Evolutionary conservation across 1,284 basidiomycete genomes (phyloP), one percentile per base, ranked within the genome.

Genomic region (Termitomyces sp.): DNA sequence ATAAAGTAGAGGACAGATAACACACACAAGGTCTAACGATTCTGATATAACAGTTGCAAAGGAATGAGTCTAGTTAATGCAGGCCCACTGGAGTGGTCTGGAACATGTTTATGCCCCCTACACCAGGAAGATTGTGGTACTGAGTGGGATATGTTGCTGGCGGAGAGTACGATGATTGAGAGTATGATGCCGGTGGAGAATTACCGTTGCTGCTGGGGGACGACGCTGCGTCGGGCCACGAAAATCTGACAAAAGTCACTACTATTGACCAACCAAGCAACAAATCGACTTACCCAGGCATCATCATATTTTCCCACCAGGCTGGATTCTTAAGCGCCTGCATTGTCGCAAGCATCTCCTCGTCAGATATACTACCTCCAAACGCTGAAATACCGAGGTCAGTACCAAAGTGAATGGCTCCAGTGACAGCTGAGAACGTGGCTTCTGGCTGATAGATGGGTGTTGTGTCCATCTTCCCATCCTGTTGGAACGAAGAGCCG

Each of bases 271-370:
- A 38, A 39, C 35, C 16, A 16, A 26, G 38, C 19, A n/a, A 49
- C 26, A 39, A 19, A 18, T 13, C 3, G 14, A 64, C 68, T 35
- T 64, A 88, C 82, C 88, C 88, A 46, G 88, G 87, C 84, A 89
- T 86, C 83, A 90, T 83, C 80, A 88, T 84, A 49, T 79, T 85
- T 34, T 78, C 70, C 86, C 85, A 88, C 76, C 82, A 90, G 24
- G 71, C 75, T 1, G 83, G 82, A 52, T 82, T 87, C 58, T 85
- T 82, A 51, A 90, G 71, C 18, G 81, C 80, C 52, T 82, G 76
- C 81, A 91, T 85, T 24, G 86, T 78, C 3, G 85, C 86, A 51
- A 88, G 72, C 66, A 81, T 77, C 44, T 86, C 83, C 9, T 80
- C 74, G 14, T 80, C 80, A 7, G 73, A 69, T 41, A 76, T 66